Evolutionary conservation across 495 filamentous ascomycete species (phyloP), one percentile per base, ranked within the genome.

Genomic region (Chaetomium tenue): DNA sequence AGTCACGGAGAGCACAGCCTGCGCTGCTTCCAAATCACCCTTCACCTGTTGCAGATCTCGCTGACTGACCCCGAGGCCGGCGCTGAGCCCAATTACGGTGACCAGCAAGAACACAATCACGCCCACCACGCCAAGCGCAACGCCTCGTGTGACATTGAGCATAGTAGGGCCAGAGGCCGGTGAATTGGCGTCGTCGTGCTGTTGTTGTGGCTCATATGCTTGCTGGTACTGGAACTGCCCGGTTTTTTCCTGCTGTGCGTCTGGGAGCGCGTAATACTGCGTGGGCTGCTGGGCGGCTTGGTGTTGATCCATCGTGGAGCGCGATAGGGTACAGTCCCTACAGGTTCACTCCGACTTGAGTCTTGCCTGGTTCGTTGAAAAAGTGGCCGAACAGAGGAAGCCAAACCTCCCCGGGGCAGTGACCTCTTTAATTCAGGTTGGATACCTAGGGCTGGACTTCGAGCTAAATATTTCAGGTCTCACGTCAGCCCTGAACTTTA

Each of bases 61-160:
- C 52, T 75, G 72, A 64, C 68, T 71, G 18, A 75, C 63, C 30
- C 72, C 72, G 4, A 74, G 67, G 22, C 72, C 72, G 7, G 72
- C 70, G 25, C 61, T 59, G 11, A 74, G 69, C 25, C 72, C 72
- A 26, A 73, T 70, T 28, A 73, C 65, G 57, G 52, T 20, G 18
- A 66, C 18, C 16, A 71, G 54, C 20, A 71, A 52, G 25, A 72
- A 8, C 2, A 28, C 51, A 18, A 63, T 15, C 15, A 58, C 47
- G 39, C 22, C 59, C 6, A 68, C 15, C 12, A 68, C 51, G 13
- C 28, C 44, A 16, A 68, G 33, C 26, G 53, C 64, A 42, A 72
- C 28, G 47, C 70, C 58, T 12, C 70, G 69, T 25, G 66, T 72
- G 52, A 72, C 54, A 53, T 39, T 50, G 51, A 70, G 52, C 25